phyloP scores from a whole-genome alignment of 345 rosid genomes.

The Lagerstroemia speciosa region DNA sequence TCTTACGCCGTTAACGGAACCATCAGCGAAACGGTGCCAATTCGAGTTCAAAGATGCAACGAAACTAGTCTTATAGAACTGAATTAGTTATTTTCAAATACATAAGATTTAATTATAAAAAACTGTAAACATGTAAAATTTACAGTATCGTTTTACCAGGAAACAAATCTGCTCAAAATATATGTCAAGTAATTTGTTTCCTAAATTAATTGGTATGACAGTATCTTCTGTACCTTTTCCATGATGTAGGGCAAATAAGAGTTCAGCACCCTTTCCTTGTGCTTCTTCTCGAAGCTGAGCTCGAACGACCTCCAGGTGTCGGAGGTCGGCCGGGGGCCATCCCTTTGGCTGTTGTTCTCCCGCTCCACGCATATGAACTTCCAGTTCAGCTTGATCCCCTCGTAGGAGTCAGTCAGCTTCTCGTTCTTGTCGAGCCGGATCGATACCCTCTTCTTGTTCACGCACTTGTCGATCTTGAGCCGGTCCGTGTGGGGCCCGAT shows the following conservation, averaged over 20 bases:
- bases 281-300: slow-evolving; percentile 28
- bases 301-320: slow-evolving; percentile 25
- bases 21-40: too few relatives aligned
- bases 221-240: too few relatives aligned
- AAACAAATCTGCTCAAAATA: too few relatives aligned
- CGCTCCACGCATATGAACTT: slow-evolving; percentile 14
- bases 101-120: too few relatives aligned
- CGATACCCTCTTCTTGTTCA: slow-evolving; percentile 21
- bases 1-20: too few relatives aligned
- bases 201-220: too few relatives aligned
- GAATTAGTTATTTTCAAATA: too few relatives aligned
- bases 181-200: too few relatives aligned
- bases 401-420: slow-evolving; percentile 24
- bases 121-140: too few relatives aligned
- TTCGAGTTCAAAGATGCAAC: too few relatives aligned
- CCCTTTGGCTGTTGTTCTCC: slow-evolving; percentile 18
- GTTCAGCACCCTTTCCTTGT: slow-evolving; percentile 23
- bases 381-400: slow-evolving; percentile 8
- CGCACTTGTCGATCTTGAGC: slow-evolving; percentile 21
- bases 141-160: too few relatives aligned
- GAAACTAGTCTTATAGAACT: too few relatives aligned
- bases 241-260: slow-evolving; percentile 31
- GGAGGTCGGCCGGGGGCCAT: neutral
- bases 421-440: slow-evolving; percentile 28
- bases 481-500: slow-evolving; percentile 18